Evolutionary conservation across 768 basidiomycete genomes (phyloP), one percentile per base, ranked within the genome.

Genomic region (Lactarius hatsudake): DNA sequence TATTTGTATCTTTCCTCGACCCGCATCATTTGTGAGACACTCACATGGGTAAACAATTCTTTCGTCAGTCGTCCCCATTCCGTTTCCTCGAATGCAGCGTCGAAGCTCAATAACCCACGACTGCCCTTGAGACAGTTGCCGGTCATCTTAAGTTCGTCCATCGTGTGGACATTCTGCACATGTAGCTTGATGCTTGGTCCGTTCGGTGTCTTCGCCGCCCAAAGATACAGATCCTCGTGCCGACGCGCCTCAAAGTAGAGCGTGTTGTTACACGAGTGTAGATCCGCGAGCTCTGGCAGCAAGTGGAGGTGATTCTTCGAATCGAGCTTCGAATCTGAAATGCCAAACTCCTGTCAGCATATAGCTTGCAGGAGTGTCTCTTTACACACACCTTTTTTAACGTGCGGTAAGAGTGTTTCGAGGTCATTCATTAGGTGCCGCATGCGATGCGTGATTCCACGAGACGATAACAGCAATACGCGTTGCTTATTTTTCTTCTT

Each of bases 121-220:
- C 92, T 93, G 20, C 97, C 97, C 78, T 96, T 97, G 71, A 99
- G 78, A 77, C 97, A 99, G 77, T 99, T 98, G 38, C 97, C 97
- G 8, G 95, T 96, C 96, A 99, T 92, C 81, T 98, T 98, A 71
- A 99, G 83, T 78, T 99, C 97, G 79, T 98, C 97, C 97, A 98
- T 98, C 53, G 97, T 99, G 77, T 99, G 97, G 63, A 96, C 84
- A 75, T 98, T 99, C 79, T 97, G 96, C 18, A 98, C 96, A 74
- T 98, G 97, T 82, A 98, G 84, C 77, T 98, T 98, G 74, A 96
- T 87, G 74, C 92, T 96, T 17, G 97, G 97, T 12, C 97, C 97
- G 74, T 99, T 99, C 26, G 97, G 97, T 42, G 95, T 93, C 77
- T 98, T 96, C 15, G 92, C 88, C 38, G 94, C 90, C 97, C 97